Base-by-base conservation (phyloP, 2,329 filamentous ascomycete genomes). In the Talaromyces albobiverticillius region DNA sequence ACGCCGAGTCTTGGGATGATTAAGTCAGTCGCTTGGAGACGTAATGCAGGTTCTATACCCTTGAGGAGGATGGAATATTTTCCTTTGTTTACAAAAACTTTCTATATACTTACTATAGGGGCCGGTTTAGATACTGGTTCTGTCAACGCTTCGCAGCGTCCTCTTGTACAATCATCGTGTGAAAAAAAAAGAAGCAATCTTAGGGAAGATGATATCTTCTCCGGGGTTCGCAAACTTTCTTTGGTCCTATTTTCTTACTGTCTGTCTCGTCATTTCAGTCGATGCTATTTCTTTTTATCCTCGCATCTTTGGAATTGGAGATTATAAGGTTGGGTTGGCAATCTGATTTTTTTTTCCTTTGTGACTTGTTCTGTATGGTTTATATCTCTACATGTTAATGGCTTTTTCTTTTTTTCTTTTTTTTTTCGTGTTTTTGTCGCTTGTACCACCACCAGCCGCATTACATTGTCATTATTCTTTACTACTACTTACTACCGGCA, bases 1-100 rank as follows among this genome's bases (percentile, higher is more conserved):
- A 66, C 40, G 65, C 64, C 8, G 67, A 71, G 43, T 61, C 54
- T 9, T 71, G 66, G 66, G 67, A 70, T 38, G 68, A 70, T 31
- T 71, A 61, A 43, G 20, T 23, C 58, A 20, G 20, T 20, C 40
- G n/a, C 51, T 11, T 18, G 22, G 9, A n/a, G n/a, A n/a, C n/a
- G 25, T n/a, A 38, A 14, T 36, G n/a, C 50, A 51, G 41, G 47
- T 23, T 20, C 29, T 42, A 57, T 52, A 56, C 57, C 51, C 41
- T 29, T 57, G 49, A 31, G 45, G 31, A 51, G 51, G 54, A 48
- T 40, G 36, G 18, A 20, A 14, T n/a, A 49, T 51, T 50, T 18
- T 18, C 26, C 11, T 47, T 46, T 47, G 20, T 16, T 36, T n/a
- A n/a, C n/a, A n/a, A n/a, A n/a, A 41, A 32, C 48, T 48, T 53